Conservation (phyloP, 192 early-diverging fungal genomes). For the Entomortierella beljakovae region DNA sequence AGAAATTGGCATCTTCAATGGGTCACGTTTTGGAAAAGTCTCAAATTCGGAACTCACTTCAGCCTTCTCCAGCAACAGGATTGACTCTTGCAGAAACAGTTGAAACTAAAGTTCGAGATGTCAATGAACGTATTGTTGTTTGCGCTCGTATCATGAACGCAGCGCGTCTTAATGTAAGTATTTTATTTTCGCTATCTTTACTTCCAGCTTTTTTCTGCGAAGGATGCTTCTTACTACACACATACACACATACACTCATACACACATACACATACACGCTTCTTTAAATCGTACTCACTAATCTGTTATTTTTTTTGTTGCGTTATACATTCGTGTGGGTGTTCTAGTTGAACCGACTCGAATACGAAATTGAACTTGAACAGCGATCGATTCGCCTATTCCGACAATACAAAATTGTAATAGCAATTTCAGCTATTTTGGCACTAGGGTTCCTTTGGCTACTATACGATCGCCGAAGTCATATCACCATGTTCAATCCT, state of each 20-base stretch:
- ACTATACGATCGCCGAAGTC: conserved; percentile 7
- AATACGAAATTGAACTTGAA: conserved; percentile 44
- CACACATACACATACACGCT: not conserved
- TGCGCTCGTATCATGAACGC: conserved; percentile 44
- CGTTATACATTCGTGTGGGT: not conserved
- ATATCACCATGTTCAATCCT: not conserved
- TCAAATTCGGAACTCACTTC: conserved; percentile 16
- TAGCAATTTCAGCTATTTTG: conserved; percentile 6
- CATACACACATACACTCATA: no score
- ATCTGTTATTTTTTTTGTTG: not conserved
- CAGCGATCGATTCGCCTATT: conserved; percentile 35
- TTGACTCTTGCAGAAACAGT: conserved; percentile 43
- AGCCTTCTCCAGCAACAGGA: conserved; percentile 17
- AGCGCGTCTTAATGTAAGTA: conserved; percentile 36
- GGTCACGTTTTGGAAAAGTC: conserved; percentile 17
- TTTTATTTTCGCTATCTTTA: not conserved
- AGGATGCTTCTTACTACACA: not conserved
- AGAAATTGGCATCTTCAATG: conserved; percentile 12
- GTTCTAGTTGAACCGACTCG: conserved; percentile 32
- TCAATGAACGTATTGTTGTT: conserved; percentile 48
- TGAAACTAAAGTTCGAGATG: conserved; percentile 28
- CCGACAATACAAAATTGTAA: conserved; percentile 47
- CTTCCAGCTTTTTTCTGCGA: not conserved
- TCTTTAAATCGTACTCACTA: not conserved
- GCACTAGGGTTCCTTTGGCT: conserved; percentile 12